A percentile compares a stretch with the other conserved stretches of the same genome.
Conservation (phyloP, 148 eudicot species). For the Talinum fruticosum region DNA sequence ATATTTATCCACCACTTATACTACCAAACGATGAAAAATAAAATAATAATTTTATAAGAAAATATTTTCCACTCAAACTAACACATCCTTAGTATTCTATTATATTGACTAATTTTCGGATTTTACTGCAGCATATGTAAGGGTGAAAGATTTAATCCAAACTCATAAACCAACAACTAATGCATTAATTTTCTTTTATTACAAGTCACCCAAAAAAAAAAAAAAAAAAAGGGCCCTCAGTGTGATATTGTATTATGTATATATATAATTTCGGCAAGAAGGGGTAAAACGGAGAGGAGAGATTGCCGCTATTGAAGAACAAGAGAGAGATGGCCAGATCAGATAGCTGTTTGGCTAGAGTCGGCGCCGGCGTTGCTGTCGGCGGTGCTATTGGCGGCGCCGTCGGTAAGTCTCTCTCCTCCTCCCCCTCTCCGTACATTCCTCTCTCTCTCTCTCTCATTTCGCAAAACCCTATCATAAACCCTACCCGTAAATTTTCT, state of each 20-base stretch:
- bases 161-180: no score
- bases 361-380: slow-evolving; percentile 74
- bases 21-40: no score
- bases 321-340: slow-evolving; percentile 46
- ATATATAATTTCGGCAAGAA: neutral
- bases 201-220: neutral
- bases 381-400: slow-evolving; percentile 95
- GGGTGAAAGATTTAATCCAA: no score
- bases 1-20: no score
- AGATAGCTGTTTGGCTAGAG: slow-evolving; percentile 72
- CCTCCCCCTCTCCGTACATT: slow-evolving; percentile 4
- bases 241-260: no score
- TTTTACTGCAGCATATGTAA: no score
- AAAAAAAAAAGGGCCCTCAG: neutral
- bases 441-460: slow-evolving; percentile 10
- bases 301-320: neutral
- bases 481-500: neutral
- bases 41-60: no score
- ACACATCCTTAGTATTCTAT: no score
- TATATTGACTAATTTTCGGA: no score
- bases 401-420: slow-evolving; percentile 44
- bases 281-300: neutral
- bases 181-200: neutral
- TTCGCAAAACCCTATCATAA: slow-evolving; percentile 23
- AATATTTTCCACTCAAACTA: no score